These are phyloP conservation scores for Claviceps arundinis DNA, from an alignment of 2,329 filamentous ascomycete species.

Conservation along the genomic window DNA sequence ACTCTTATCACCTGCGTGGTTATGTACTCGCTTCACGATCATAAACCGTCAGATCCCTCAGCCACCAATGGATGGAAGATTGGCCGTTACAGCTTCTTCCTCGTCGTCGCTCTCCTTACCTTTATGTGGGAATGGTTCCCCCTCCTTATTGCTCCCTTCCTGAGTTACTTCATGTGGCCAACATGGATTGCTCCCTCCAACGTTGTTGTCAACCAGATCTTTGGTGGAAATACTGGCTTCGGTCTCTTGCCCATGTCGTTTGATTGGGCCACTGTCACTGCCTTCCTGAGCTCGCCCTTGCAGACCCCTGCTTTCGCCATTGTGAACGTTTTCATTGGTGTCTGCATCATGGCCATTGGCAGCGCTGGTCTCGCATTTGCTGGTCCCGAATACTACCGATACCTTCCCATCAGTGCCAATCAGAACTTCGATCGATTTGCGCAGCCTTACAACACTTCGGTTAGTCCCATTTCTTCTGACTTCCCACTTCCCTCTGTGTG, in stretches of 20 bases:
- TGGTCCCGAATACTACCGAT: conserved; percentile 37
- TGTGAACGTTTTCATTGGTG: conserved; percentile 41
- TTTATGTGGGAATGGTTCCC: conserved; percentile 48
- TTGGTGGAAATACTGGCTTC: conserved; percentile 47
- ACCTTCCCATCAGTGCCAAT: conserved; percentile 42
- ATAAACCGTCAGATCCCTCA: conserved; percentile 35
- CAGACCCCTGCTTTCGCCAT: conserved; percentile 48
- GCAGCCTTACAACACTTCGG: conserved; percentile 35
- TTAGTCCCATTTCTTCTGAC: background rate
- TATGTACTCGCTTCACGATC: conserved; percentile 53
- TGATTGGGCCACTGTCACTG: conserved; percentile 50
- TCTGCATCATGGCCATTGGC: conserved; percentile 35
- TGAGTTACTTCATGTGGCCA: conserved; percentile 46
- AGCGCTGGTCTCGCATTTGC: conserved; percentile 40
- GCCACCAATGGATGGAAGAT: conserved; percentile 45
- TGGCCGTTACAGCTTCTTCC: conserved; percentile 43
- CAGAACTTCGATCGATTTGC: conserved; percentile 48
- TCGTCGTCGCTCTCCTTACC: conserved; percentile 33
- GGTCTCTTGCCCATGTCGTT: conserved; percentile 52
- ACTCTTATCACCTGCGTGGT: conserved; percentile 47
- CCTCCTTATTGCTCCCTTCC: conserved; percentile 43
- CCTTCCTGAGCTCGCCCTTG: conserved; percentile 42
- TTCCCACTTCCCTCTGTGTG: background rate
- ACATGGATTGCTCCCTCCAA: conserved; percentile 51
- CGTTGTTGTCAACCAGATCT: conserved; percentile 49